phyloP scores from a whole-genome alignment of 2,329 filamentous ascomycete genomes.

The Penicillium freii region DNA sequence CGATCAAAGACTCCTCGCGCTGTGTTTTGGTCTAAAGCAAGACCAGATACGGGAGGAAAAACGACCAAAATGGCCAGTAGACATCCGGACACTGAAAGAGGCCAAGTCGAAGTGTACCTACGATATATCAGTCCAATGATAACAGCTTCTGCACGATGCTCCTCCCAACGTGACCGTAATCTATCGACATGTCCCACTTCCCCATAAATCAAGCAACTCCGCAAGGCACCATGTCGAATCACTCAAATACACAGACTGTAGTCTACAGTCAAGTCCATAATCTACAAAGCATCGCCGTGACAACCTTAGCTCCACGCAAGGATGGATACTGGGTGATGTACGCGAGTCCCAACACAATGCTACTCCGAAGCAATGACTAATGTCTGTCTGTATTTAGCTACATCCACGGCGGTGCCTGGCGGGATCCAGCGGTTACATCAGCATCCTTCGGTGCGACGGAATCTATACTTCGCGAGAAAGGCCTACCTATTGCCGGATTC shows the following conservation, averaged over 20 bases:
- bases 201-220: conserved; percentile 6
- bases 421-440: conserved; percentile 44
- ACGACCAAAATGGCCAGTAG: background rate
- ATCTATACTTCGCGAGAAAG: conserved; percentile 30
- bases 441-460: conserved; percentile 38
- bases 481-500: conserved; percentile 37
- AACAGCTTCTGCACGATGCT: background rate
- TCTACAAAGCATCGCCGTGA: conserved; percentile 38
- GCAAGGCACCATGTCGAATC: conserved; percentile 28
- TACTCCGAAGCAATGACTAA: conserved; percentile 3
- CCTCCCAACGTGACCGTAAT: conserved; percentile 1
- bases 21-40: background rate
- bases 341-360: background rate
- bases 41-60: background rate
- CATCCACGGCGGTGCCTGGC: conserved; percentile 52
- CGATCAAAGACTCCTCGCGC: background rate
- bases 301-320: conserved; percentile 18
- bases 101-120: too few species aligned
- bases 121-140: background rate
- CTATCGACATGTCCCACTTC: conserved; percentile 8
- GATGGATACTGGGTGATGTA: conserved; percentile 45
- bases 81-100: background rate
- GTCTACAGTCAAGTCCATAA: conserved; percentile 30
- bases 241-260: conserved; percentile 19
- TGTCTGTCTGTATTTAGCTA: conserved; percentile 29